Conservation (phyloP, 2,329 filamentous ascomycete species). For the Cladosporium sp. region DNA sequence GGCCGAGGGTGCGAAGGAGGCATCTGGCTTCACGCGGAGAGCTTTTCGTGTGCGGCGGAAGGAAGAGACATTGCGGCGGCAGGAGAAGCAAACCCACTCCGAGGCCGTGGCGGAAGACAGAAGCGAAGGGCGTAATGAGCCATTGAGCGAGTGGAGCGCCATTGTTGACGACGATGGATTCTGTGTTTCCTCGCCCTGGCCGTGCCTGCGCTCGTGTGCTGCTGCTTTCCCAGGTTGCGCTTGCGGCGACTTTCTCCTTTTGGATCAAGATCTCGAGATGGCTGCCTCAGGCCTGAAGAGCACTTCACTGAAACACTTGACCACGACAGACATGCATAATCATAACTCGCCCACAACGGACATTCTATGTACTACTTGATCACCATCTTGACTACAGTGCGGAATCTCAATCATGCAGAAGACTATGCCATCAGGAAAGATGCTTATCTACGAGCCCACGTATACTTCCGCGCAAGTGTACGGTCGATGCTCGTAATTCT, state of each 20-base stretch:
- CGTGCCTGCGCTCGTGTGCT: background rate
- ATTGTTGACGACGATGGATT: constrained; percentile 6
- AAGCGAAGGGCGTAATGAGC: constrained; percentile 20
- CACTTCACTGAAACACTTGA: too few species aligned
- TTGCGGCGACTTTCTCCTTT: background rate
- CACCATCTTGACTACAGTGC: too few species aligned
- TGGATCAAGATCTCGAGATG: background rate
- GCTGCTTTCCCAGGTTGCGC: background rate
- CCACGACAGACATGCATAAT: too few species aligned
- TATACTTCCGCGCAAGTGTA: too few species aligned
- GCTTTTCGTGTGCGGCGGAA: constrained; percentile 45
- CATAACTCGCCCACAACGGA: too few species aligned
- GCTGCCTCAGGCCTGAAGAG: background rate
- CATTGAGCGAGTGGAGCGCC: constrained; percentile 11
- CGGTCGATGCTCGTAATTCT: too few species aligned
- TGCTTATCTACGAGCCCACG: too few species aligned
- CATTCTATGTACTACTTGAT: too few species aligned
- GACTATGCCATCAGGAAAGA: too few species aligned
- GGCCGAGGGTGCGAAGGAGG: constrained; percentile 36
- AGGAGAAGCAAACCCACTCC: constrained; percentile 27
- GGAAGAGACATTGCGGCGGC: constrained; percentile 41
- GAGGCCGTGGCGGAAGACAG: constrained; percentile 18
- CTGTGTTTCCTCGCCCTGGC: background rate
- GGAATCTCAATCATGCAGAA: too few species aligned
- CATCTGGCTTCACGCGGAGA: constrained; percentile 41